A percentile compares a stretch with the other conserved stretches of the same genome.
Conservation (phyloP, 2,329 filamentous ascomycete species). For the Bipolaris victoriae region DNA sequence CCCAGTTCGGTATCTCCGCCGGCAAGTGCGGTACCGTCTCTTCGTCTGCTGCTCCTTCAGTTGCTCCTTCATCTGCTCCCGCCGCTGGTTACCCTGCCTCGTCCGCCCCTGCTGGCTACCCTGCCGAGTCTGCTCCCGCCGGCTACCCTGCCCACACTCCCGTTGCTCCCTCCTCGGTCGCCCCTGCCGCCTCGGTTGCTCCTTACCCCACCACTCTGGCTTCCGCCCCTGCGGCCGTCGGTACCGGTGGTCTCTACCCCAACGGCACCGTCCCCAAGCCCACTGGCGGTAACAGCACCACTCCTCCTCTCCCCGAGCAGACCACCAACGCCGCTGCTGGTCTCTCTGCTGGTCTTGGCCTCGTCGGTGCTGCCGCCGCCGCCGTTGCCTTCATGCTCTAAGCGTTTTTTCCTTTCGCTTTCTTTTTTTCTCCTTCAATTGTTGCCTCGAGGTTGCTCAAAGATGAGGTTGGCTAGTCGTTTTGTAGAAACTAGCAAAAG, state of each 20-base stretch:
- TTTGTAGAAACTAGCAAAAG: not conserved
- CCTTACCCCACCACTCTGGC: conserved; percentile 23
- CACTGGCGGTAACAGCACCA: conserved; percentile 37
- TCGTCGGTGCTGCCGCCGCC: conserved; percentile 51
- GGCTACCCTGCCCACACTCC: conserved; percentile 14
- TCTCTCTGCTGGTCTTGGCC: conserved; percentile 45
- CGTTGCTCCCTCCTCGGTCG: conserved; percentile 2
- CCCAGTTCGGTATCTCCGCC: conserved; percentile 67
- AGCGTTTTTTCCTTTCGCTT: conserved; percentile 12
- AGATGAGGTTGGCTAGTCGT: too few species aligned
- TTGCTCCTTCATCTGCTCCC: conserved; percentile 21
- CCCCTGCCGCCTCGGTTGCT: conserved; percentile 5
- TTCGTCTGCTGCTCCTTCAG: conserved; percentile 21
- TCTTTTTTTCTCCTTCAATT: not conserved
- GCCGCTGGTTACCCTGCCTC: not conserved
- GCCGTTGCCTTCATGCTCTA: conserved; percentile 49
- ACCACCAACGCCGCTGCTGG: conserved; percentile 43
- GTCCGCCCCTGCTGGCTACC: too few species aligned
- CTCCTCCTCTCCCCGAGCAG: conserved; percentile 30
- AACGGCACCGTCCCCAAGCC: conserved; percentile 42
- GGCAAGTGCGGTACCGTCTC: conserved; percentile 32
- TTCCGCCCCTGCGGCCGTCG: conserved; percentile 30
- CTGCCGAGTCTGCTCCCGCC: conserved; percentile 12
- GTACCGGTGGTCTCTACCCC: conserved; percentile 9
- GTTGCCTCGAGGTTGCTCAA: not conserved